A percentile compares a stretch with the other conserved stretches of the same genome.
These are phyloP conservation scores for Daldinia bambusicola DNA, from an alignment of 495 filamentous ascomycete species.

Conservation along the genomic window DNA sequence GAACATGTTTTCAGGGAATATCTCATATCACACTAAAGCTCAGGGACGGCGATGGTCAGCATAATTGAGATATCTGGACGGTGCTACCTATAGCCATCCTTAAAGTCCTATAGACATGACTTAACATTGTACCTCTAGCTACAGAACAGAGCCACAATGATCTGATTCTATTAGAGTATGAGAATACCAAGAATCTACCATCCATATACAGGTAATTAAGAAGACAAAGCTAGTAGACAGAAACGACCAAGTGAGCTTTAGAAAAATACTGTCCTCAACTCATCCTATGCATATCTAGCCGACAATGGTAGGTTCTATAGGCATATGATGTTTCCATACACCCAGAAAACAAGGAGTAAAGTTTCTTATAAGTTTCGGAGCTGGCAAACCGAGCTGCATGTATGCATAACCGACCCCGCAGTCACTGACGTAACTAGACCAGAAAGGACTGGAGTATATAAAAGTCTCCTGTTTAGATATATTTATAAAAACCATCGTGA, in stretches of 20 bases:
- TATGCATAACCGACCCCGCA: constrained; percentile 25
- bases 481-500: not conserved
- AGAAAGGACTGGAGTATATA: not conserved
- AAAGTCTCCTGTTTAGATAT: not conserved
- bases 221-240: not conserved
- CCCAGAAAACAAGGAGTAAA: not conserved
- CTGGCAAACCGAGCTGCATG: constrained; percentile 14
- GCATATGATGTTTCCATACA: not conserved
- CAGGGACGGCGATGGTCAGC: too few species aligned
- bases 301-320: not conserved
- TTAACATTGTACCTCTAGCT: too few species aligned
- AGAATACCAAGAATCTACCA: too few species aligned
- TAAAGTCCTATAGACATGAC: too few species aligned
- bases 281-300: not conserved
- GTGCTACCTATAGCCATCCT: too few species aligned
- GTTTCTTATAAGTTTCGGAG: constrained; percentile 13
- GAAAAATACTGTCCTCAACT: not conserved
- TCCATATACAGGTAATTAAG: too few species aligned
- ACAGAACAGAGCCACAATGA: too few species aligned
- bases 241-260: not conserved
- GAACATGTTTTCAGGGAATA: too few species aligned
- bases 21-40: too few species aligned
- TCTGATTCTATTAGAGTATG: too few species aligned
- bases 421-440: constrained; percentile 29
- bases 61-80: too few species aligned